These are phyloP conservation scores for Rhododendron molle DNA, from an alignment of 148 eudicot species.

Conservation along the genomic window DNA sequence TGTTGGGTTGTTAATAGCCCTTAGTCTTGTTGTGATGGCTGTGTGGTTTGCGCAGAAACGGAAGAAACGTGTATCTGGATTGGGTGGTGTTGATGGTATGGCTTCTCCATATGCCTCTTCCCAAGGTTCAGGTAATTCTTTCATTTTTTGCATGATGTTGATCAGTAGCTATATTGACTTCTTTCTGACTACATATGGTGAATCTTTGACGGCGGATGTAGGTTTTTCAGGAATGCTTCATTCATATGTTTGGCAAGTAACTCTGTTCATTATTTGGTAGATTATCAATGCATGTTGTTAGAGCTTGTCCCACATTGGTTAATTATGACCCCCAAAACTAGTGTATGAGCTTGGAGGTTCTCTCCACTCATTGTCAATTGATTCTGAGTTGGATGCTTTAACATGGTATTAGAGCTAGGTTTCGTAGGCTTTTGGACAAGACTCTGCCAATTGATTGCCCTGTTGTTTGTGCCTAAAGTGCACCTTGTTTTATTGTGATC, in stretches of 20 bases:
- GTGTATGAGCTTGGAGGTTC: not conserved
- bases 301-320: not conserved
- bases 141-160: not conserved
- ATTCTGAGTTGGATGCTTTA: not conserved
- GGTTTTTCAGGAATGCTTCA: not conserved
- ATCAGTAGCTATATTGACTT: not conserved
- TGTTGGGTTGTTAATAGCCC: constrained; percentile 34
- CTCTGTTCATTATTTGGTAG: not conserved
- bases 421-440: not conserved
- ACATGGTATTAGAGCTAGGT: not conserved
- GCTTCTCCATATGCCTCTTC: constrained; percentile 68
- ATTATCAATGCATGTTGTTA: not conserved
- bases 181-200: constrained; percentile 17
- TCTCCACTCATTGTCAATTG: not conserved
- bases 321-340: not conserved
- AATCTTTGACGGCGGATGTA: not conserved
- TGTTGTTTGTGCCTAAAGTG: not conserved
- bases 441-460: not conserved
- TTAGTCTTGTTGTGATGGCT: constrained; percentile 37
- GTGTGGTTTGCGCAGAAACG: constrained; percentile 48
- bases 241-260: not conserved
- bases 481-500: not conserved
- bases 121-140: constrained; percentile 56
- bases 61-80: constrained; percentile 44
- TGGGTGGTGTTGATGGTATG: constrained; percentile 33